Base-by-base conservation (phyloP, 2,329 filamentous ascomycete genomes). In the Madurella fahalii region DNA sequence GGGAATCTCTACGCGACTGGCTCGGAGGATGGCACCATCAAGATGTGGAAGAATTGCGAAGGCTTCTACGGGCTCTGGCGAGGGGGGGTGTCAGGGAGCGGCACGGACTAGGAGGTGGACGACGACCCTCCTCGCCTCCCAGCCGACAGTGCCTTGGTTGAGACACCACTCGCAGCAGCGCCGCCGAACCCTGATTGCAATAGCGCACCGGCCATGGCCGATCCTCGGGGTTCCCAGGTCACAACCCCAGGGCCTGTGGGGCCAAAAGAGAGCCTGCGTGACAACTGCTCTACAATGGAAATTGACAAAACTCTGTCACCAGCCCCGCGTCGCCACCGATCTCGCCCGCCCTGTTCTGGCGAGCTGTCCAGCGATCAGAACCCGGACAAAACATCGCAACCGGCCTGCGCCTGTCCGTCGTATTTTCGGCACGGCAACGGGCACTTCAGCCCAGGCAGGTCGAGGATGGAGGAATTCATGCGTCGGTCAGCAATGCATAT, bases 11-110 rank as follows among this genome's bases (percentile, higher is more conserved):
- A 97, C 68, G 94, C 92, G 1, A 99, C 94, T 1, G 94, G 90
- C 31, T 96, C 92, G 47, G 94, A 99, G 69, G 94, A 99, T 66
- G 94, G 94, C 40, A 99, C 94, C 0, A 95, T 99, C 71, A 99
- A 99, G 74, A 78, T 99, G 77, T 86, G 83, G 83, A 86, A 86
- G 73, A 86, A 86, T 60, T 86, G 83, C 56, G 80, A 84, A 5
- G 83, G 83, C 0, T 80, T 77, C 55, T 86, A 85, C 54, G 83
- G 83, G 2, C 75, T 86, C 39, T 86, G 83, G 83, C 76, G 78
- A 40, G 79, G 79, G 47, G 76, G 76, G n/a, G 56, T 63, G 40
- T 55, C 63, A 40, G 65, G 59, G 45, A 57, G 67, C 44, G 56
- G 61, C 58, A 68, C 70, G 16, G 72, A 75, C 57, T 75, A 75